phyloP scores from a whole-genome alignment of 2,329 filamentous ascomycete species.

The Penicillium nordicum region DNA sequence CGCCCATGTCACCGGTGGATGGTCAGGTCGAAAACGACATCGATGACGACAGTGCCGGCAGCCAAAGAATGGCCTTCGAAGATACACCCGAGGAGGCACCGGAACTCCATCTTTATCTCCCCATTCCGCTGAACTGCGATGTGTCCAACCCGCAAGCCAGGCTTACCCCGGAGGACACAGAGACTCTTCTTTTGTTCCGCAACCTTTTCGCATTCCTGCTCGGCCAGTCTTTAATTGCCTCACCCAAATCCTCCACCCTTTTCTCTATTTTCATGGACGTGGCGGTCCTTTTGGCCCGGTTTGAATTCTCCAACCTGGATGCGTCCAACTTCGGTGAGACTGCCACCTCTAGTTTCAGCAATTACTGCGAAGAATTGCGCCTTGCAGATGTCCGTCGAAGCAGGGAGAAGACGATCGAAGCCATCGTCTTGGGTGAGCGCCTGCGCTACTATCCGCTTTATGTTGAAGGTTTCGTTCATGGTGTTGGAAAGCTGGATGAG shows the following conservation, averaged over 20 bases:
- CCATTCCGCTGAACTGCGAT: constrained; percentile 55
- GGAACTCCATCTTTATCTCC: constrained; percentile 56
- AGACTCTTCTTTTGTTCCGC: constrained; percentile 57
- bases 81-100: constrained; percentile 43
- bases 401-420: constrained; percentile 84
- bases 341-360: constrained; percentile 49
- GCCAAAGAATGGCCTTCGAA: constrained; percentile 48
- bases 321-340: constrained; percentile 63
- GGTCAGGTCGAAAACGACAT: constrained; percentile 27
- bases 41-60: constrained; percentile 46
- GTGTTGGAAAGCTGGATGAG: constrained; percentile 76
- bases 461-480: constrained; percentile 88
- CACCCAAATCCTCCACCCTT: constrained; percentile 51
- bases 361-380: constrained; percentile 71
- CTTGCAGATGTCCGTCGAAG: constrained; percentile 78
- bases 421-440: constrained; percentile 80
- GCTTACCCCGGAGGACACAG: constrained; percentile 49
- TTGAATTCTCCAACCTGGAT: constrained; percentile 60
- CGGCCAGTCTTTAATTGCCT: constrained; percentile 61
- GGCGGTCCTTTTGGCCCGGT: constrained; percentile 55
- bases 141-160: constrained; percentile 34
- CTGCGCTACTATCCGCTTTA: constrained; percentile 81
- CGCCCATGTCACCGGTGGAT: constrained; percentile 32
- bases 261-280: constrained; percentile 62
- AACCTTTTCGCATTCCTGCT: constrained; percentile 63